Evolutionary conservation across 208 protist species (phyloP), one percentile per base, ranked within the genome.

Genomic region (Acanthamoeba healyi): DNA sequence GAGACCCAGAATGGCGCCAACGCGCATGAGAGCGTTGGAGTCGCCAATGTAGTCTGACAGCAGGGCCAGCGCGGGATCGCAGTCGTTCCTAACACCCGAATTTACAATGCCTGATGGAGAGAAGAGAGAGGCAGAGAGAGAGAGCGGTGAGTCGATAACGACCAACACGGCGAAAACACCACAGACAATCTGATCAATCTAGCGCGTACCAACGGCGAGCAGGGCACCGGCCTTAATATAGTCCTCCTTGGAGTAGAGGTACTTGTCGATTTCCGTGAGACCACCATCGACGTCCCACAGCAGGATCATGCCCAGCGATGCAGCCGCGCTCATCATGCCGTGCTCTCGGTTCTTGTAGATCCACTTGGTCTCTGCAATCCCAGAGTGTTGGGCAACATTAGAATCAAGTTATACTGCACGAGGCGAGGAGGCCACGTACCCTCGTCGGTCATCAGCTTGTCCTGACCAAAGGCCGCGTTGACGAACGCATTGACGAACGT

Each of bases 201-300:
- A 12, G 34, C 34, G 12, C 32, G 38, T 26, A 29, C 97, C 98
- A 49, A 98, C 96, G 1, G 98, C 99, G 6, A 99, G 96, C 70
- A 99, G 98, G 19, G 99, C 99, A 29, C 99, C 99, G 36, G 98
- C 98, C 95, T 99, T 99, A 82, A 99, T 98, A 96, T 99, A 98
- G 63, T 97, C 97, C 56, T 99, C 98, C 51, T 98, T 97, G 17
- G 97, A 98, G 94, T 99, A 98, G 36, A 99, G 94, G 96, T 98
- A 99, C 95, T 99, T 99, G 97, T 99, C 98, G 51, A 99, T 98
- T 95, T 98, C 72, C 26, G 98, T 98, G 2, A 99, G 96, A 56
- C 99, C 99, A 54, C 98, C 98, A 26, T 98, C 98, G 81, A 99
- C 97, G 95, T 99, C 99, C 99, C 99, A 99, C 63, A 99, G 95